Evolutionary conservation across 2,329 filamentous ascomycete genomes (phyloP), one percentile per base, ranked within the genome.

Genomic region (Cladosporium sp.): DNA sequence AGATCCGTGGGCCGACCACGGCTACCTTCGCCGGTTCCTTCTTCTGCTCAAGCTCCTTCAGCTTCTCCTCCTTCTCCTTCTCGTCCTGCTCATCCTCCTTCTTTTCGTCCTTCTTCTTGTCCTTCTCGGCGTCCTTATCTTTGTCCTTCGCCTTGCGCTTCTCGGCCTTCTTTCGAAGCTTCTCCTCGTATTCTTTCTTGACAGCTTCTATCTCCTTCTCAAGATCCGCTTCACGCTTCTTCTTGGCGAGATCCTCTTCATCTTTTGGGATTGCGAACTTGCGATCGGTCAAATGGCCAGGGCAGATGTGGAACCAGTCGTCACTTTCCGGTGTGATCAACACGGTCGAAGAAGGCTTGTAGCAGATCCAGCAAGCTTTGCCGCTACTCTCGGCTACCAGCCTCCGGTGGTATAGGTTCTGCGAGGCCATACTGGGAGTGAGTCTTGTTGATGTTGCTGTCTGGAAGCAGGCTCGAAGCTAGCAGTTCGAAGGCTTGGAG

Each of bases 291-390:
- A 97, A 78, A 74, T 99, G 94, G 34, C 82, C 80, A 5, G 86
- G 81, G 67, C 94, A 99, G 45, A 95, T 84, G 72, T 95, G 97
- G 78, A 99, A 97, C 63, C 69, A 66, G 76, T 94, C 92, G 85
- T 93, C 94, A 69, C 90, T 92, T 68, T 95, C 92, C 0, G 89
- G 84, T 8, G 92, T 95, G 66, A 96, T 90, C 57, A 99, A 80
- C 17, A 97, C 93, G 64, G 88, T 95, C 6, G 87, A 85, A 60
- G 88, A 91, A 8, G 89, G 88, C 75, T 94, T 96, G 79, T 88
- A 95, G 80, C 94, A 97, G 63, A 97, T 85, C 74, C 91, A 88
- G 75, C 94, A 99, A 51, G 90, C 81, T 75, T 90, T 96, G 12
- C 90, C 83, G 1, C 88, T 83, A n/a, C 85, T 83, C 30, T 96